A percentile compares a stretch with the other conserved stretches of the same genome.
phyloP scores from a whole-genome alignment of 1,139 yeast species.

The Neolecta irregularis region DNA sequence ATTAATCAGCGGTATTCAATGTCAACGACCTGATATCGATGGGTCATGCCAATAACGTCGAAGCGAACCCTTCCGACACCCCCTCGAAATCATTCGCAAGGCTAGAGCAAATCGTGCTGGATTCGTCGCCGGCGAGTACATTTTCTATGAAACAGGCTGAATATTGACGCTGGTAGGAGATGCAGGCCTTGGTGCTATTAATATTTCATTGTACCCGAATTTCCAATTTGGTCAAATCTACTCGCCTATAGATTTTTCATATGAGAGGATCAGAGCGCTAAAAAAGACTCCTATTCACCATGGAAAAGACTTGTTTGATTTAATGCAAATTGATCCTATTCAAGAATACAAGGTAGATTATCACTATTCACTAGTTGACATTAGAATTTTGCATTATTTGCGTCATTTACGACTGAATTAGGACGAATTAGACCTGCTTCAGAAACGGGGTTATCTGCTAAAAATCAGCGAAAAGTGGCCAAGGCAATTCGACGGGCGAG shows the following conservation, averaged over 20 bases:
- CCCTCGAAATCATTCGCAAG: too few species aligned
- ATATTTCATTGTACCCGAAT: too few species aligned
- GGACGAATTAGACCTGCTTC: conserved; percentile 14
- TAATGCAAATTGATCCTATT: background rate
- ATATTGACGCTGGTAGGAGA: too few species aligned
- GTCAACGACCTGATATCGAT: too few species aligned
- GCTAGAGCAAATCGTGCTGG: too few species aligned
- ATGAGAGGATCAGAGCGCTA: background rate
- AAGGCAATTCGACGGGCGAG: conserved; percentile 55
- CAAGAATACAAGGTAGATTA: background rate
- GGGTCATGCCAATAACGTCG: too few species aligned
- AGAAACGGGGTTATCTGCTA: conserved; percentile 22
- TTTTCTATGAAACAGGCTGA: too few species aligned
- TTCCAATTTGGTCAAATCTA: background rate
- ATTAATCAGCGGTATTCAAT: too few species aligned
- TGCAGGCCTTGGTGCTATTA: too few species aligned
- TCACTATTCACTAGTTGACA: background rate
- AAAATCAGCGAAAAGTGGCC: conserved; percentile 45
- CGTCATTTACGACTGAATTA: conserved; percentile 10
- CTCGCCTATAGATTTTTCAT: conserved; percentile 2
- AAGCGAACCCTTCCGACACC: too few species aligned
- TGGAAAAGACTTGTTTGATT: conserved; percentile 4
- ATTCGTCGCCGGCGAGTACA: too few species aligned
- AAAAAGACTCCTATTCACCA: background rate
- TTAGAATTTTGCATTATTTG: conserved; percentile 2